phyloP scores from a whole-genome alignment of 2,329 filamentous ascomycete species.

The Leptographium lundbergii region DNA sequence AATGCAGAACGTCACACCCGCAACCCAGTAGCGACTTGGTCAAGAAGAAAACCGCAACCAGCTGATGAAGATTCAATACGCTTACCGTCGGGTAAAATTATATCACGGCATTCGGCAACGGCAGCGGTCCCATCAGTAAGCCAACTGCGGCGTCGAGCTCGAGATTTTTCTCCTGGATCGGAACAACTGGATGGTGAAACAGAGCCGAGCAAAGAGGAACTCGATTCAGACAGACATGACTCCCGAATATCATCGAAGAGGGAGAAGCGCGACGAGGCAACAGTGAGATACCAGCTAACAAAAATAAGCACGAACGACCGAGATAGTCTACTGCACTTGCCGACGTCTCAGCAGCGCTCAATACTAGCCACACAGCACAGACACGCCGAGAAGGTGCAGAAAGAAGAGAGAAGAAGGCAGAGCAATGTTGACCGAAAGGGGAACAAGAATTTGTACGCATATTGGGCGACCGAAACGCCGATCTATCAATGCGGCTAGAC shows the following conservation, averaged over 20 bases:
- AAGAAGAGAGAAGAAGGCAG: slow-evolving; percentile 16
- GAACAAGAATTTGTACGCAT: slow-evolving; percentile 22
- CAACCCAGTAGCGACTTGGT: no score
- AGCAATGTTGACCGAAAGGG: slow-evolving; percentile 19
- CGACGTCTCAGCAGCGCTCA: slow-evolving; percentile 18
- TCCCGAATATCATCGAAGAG: neutral
- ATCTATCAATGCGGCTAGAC: slow-evolving; percentile 19
- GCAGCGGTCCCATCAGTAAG: slow-evolving; percentile 3
- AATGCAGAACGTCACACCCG: neutral
- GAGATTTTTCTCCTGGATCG: neutral
- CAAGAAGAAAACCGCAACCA: slow-evolving; percentile 3
- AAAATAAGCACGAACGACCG: slow-evolving; percentile 17
- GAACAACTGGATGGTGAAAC: neutral
- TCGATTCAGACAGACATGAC: neutral
- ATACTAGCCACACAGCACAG: slow-evolving; percentile 15
- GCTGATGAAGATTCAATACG: slow-evolving; percentile 18
- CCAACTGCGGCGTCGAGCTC: slow-evolving; percentile 6
- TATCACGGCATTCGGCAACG: slow-evolving; percentile 14
- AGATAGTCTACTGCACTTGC: slow-evolving; percentile 16
- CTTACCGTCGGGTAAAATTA: slow-evolving; percentile 23
- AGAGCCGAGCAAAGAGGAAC: neutral
- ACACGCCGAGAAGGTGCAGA: slow-evolving; percentile 17
- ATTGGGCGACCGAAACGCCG: slow-evolving; percentile 21
- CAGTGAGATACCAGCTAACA: slow-evolving; percentile 11
- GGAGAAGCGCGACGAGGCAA: slow-evolving; percentile 6